Conservation (phyloP, 1,284 basidiomycete genomes). For the Ceratobasidium sp. region DNA sequence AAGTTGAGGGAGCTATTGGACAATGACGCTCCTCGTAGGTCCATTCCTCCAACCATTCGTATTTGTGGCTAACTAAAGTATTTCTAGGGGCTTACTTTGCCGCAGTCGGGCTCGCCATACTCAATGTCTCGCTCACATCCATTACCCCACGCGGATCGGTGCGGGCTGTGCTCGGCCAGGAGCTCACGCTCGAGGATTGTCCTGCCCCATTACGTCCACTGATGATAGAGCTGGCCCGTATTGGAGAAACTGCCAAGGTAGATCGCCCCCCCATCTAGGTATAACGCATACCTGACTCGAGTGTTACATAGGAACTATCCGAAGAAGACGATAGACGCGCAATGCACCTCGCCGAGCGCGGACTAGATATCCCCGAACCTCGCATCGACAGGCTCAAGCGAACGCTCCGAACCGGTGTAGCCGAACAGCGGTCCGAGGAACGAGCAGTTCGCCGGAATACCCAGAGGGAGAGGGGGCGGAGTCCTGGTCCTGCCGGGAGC, state of each 20-base stretch:
- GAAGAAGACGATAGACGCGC: conserved; percentile 70
- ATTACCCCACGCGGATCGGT: conserved; percentile 66
- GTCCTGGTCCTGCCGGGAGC: background rate
- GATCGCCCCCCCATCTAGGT: background rate
- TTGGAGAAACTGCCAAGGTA: conserved; percentile 64
- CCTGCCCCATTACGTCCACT: conserved; percentile 72
- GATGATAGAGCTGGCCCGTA: conserved; percentile 73
- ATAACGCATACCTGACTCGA: background rate
- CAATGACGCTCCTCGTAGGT: conserved; percentile 68
- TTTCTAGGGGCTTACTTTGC: conserved; percentile 74
- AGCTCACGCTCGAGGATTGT: conserved; percentile 68
- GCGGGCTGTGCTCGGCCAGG: conserved; percentile 69
- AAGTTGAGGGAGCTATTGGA: conserved; percentile 68
- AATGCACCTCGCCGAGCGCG: conserved; percentile 63
- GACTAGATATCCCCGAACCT: conserved; percentile 61
- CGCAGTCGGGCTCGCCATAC: conserved; percentile 77
- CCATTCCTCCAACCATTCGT: background rate
- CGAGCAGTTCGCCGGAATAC: conserved; percentile 54
- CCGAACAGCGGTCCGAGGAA: conserved; percentile 46
- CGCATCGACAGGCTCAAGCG: conserved; percentile 70
- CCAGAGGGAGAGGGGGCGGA: conserved; percentile 54
- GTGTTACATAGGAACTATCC: conserved; percentile 59
- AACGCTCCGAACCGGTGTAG: conserved; percentile 65
- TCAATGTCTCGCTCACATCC: conserved; percentile 70
- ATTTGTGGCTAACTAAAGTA: background rate